Percentiles rank a stretch among this genome's conserved stretches.
Evolutionary conservation across 1,139 yeast species (phyloP).

Genomic region (Nakaseomyces bracarensis): DNA sequence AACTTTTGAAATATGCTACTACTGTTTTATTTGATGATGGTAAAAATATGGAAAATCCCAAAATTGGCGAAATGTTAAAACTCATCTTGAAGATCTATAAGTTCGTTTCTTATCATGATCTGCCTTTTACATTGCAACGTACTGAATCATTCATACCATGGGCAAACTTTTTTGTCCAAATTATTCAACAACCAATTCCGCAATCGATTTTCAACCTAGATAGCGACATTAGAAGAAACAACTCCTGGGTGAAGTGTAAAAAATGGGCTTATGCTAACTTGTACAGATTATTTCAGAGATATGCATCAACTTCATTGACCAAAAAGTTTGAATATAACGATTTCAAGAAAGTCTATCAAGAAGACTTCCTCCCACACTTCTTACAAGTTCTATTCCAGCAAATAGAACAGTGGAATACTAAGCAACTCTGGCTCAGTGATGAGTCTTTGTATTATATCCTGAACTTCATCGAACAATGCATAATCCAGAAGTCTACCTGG

Average conservation of each 20-base stretch:
- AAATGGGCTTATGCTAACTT: conserved; percentile 88
- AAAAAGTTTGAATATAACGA: conserved; percentile 45
- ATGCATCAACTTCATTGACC: conserved; percentile 48
- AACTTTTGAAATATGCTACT: conserved; percentile 58
- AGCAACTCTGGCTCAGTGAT: conserved; percentile 59
- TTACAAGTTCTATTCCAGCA: conserved; percentile 54
- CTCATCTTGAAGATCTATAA: conserved; percentile 72
- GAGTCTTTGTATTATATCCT: conserved; percentile 60
- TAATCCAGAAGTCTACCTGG: conserved; percentile 66
- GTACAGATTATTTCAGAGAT: conserved; percentile 64
- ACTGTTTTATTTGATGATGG: conserved; percentile 35
- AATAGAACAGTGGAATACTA: conserved; percentile 65
- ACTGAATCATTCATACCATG: conserved; percentile 54
- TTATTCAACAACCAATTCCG: conserved; percentile 58
- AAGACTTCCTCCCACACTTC: conserved; percentile 65
- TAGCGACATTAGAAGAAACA: conserved; percentile 42
- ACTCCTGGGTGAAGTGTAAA: conserved; percentile 68
- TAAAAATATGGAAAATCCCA: conserved; percentile 35
- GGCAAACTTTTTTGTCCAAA: conserved; percentile 69
- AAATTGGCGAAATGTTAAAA: conserved; percentile 68
- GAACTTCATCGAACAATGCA: conserved; percentile 62
- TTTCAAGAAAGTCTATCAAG: conserved; percentile 42
- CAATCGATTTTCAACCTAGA: conserved; percentile 36
- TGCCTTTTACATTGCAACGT: conserved; percentile 62
- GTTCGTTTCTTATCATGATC: conserved; percentile 69